Evolutionary conservation across 116 monocot genomes (phyloP).

Genomic region (Zostera marina): DNA sequence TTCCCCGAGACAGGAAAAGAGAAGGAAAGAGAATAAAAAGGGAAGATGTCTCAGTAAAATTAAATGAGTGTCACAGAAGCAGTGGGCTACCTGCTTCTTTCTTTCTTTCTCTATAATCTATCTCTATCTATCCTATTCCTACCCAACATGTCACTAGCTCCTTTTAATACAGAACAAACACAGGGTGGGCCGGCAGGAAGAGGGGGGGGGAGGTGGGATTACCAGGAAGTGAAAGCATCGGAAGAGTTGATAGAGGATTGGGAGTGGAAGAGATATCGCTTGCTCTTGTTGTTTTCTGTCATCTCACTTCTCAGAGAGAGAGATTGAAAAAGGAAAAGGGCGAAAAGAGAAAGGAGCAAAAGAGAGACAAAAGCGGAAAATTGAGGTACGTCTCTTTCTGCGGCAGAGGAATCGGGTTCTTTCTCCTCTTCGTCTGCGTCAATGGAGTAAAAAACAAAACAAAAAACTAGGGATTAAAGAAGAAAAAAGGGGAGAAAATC

Average conservation of each 20-base stretch:
- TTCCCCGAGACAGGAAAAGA: not conserved
- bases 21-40: slow-evolving; percentile 5
- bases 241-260: not conserved
- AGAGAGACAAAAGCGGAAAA: slow-evolving; percentile 1
- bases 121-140: not conserved
- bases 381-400: not conserved
- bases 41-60: not conserved
- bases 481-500: not conserved
- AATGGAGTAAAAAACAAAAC: not conserved
- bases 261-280: not conserved
- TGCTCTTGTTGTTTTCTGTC: not conserved
- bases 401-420: slow-evolving; percentile 9
- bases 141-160: no score
- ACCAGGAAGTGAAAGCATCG: not conserved
- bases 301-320: not conserved
- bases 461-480: not conserved
- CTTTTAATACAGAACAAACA: not conserved
- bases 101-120: slow-evolving; percentile 2
- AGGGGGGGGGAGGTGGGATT: not conserved
- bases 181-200: not conserved
- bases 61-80: slow-evolving; percentile 3
- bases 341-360: not conserved
- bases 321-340: not conserved
- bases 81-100: not conserved
- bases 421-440: not conserved